phyloP scores from a whole-genome alignment of 106 monocot species.

The Dendrobium catenatum region DNA sequence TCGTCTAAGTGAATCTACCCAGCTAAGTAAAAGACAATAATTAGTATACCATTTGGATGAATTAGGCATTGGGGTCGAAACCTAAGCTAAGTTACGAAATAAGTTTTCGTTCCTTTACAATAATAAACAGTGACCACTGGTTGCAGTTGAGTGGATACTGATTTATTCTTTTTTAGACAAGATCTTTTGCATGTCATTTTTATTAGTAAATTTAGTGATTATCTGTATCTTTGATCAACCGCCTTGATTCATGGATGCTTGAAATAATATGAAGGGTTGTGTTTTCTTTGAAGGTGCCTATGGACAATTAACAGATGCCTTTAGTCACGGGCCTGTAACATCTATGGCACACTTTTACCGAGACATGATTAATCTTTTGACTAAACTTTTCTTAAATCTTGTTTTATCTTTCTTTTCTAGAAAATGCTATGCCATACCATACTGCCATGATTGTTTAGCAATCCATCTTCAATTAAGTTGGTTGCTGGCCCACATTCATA shows the following conservation, averaged over 20 bases:
- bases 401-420: not conserved
- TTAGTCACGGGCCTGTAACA: not conserved
- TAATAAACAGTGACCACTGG: not conserved
- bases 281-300: not conserved
- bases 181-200: not conserved
- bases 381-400: not conserved
- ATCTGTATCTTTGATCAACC: too few relatives aligned
- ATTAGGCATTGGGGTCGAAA: not conserved
- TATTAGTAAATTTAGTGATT: not conserved
- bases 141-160: not conserved
- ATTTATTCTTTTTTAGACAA: not conserved
- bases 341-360: not conserved
- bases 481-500: not conserved
- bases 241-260: too few relatives aligned
- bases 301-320: not conserved
- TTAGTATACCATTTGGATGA: not conserved
- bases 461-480: not conserved
- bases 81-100: not conserved
- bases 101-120: not conserved
- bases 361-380: not conserved
- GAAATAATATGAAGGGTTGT: not conserved
- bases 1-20: not conserved
- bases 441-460: not conserved
- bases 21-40: not conserved
- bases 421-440: not conserved